Percentiles rank a stretch among this genome's conserved stretches.
phyloP scores from a whole-genome alignment of 2,329 filamentous ascomycete species.

The Xylaria sp. region DNA sequence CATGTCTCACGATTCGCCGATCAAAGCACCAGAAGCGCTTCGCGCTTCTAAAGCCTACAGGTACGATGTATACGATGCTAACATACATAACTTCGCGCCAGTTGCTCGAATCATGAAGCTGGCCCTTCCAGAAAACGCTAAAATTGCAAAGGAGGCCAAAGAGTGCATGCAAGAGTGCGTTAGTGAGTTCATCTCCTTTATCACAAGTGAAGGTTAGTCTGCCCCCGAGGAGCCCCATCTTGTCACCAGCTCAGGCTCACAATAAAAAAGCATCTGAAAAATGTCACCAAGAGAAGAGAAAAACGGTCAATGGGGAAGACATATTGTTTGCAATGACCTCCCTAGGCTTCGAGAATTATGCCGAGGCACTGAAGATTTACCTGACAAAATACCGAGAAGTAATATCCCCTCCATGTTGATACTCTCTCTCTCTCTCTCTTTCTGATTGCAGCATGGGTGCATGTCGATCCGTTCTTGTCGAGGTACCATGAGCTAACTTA shows the following conservation, averaged over 20 bases:
- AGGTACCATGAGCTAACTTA: conserved; percentile 31
- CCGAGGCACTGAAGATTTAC: conserved; percentile 97
- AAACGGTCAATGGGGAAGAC: conserved; percentile 98
- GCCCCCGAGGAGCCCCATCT: not conserved
- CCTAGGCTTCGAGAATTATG: conserved; percentile 97
- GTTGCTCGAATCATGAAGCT: conserved; percentile 99
- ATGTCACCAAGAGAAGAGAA: conserved; percentile 98
- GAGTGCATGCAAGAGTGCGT: conserved; percentile 99
- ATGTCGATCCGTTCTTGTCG: conserved; percentile 6
- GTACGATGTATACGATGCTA: conserved; percentile 78
- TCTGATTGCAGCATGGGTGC: conserved; percentile 14
- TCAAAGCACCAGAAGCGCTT: conserved; percentile 60
- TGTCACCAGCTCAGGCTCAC: conserved; percentile 36
- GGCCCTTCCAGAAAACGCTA: conserved; percentile 95
- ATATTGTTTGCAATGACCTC: conserved; percentile 99
- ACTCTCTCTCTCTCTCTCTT: no score
- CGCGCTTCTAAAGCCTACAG: conserved; percentile 60
- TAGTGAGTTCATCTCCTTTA: conserved; percentile 99
- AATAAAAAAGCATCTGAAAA: conserved; percentile 86
- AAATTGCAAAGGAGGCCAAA: conserved; percentile 98
- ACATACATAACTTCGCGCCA: conserved; percentile 93
- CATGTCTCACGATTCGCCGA: conserved; percentile 70
- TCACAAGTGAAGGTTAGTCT: conserved; percentile 92
- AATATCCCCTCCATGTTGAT: conserved; percentile 53
- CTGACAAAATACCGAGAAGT: conserved; percentile 98